Percentiles rank a stretch among this genome's conserved stretches.
Conservation (phyloP, 2,329 filamentous ascomycete species). For the Penicillium occitanis region DNA sequence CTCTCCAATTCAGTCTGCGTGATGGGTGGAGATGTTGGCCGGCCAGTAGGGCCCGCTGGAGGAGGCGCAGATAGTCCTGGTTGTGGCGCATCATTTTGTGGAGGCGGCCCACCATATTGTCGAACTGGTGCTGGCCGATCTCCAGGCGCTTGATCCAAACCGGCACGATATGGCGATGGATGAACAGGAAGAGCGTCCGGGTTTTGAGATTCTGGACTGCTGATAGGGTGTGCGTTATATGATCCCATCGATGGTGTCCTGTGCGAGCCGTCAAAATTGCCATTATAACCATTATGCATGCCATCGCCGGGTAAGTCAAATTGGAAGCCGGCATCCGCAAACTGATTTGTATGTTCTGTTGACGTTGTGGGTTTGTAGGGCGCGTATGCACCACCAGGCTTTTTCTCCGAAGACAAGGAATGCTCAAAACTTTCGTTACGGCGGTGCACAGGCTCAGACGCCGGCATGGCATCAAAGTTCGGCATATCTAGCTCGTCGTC, state of each 20-base stretch:
- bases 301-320: slow-evolving; percentile 64
- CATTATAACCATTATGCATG: slow-evolving; percentile 5
- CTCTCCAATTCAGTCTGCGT: slow-evolving; percentile 76
- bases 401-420: slow-evolving; percentile 13
- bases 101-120: slow-evolving; percentile 47
- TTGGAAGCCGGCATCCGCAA: slow-evolving; percentile 59
- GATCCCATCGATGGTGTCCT: slow-evolving; percentile 17
- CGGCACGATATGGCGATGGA: slow-evolving; percentile 56
- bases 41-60: slow-evolving; percentile 23
- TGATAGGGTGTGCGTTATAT: not conserved
- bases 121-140: slow-evolving; percentile 53
- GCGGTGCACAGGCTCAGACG: slow-evolving; percentile 17
- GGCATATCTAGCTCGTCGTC: slow-evolving; percentile 59
- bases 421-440: slow-evolving; percentile 20
- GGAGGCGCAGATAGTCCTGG: slow-evolving; percentile 27
- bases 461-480: slow-evolving; percentile 59
- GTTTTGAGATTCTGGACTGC: slow-evolving; percentile 26
- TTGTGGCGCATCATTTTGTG: slow-evolving; percentile 32
- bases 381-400: slow-evolving; percentile 34
- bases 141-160: slow-evolving; percentile 41
- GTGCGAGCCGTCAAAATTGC: slow-evolving; percentile 8
- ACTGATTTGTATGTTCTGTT: slow-evolving; percentile 49
- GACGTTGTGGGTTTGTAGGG: slow-evolving; percentile 36
- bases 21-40: slow-evolving; percentile 56
- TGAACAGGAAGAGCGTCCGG: slow-evolving; percentile 58